Base-by-base conservation (phyloP, 768 basidiomycete genomes). In the Calocybe cyanea region DNA sequence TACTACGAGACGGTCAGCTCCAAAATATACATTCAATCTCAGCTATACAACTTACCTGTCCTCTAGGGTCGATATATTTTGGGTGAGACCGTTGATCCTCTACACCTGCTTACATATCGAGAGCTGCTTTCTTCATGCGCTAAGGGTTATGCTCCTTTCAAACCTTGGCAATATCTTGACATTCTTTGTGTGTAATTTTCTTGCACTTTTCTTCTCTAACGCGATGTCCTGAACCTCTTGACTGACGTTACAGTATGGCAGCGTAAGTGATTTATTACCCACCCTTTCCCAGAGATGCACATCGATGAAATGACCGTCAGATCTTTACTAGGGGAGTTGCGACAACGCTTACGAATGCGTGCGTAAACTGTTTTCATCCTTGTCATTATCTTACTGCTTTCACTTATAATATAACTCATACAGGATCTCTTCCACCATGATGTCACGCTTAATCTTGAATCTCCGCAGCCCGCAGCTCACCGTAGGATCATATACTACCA, bases 1-100 rank as follows among this genome's bases (percentile, higher is more conserved):
- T 75, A 15, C 41, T 72, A 15, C 63, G 72, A 35, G 72, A 73
- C 58, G 73, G 72, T 71, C 35, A 14, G 43, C 38, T 4, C 20
- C 17, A 8, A 5, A 11, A 5, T 28, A 28, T 28, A 5, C 11
- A 28, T 5, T 28, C 25, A 11, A 5, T 6, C 11, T 28, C 25
- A n/a, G n/a, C n/a, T 28, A 6, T 11, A 6, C 25, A 28, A n/a
- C 25, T 24, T 2, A n/a, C n/a, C 18, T 15, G 7, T 43, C 41
- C 34, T 41, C 23, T 39, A 71, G 71, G 69, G 7, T 57, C 69
- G 4, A 45, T 72, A 5, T 72, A 72, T 52, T 72, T 70, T 48
- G 63, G 59, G 70, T 70, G 45, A 25, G 39, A n/a, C 9, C 5
- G 1, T 6, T 28, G 11, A 11, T 28, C 25, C 25, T 28, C 5